phyloP scores from a whole-genome alignment of 345 rosid species.

The Reutealis trisperma region DNA sequence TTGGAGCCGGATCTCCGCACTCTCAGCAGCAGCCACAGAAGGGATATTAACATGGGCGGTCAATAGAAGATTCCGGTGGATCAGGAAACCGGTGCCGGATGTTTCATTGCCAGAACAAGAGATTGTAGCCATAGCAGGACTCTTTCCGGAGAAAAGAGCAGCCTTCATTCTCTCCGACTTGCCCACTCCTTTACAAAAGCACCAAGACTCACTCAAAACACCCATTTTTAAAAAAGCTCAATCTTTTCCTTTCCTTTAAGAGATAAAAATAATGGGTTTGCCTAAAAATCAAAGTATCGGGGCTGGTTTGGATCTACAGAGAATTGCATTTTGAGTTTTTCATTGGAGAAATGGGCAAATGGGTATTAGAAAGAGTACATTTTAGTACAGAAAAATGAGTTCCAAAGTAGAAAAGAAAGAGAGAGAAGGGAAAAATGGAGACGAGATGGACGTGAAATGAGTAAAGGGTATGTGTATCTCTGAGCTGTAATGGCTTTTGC shows the following conservation, averaged over 20 bases:
- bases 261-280: neutral
- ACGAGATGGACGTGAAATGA: constrained; percentile 57
- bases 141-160: constrained; percentile 61
- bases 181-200: constrained; percentile 91
- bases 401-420: no score
- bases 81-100: constrained; percentile 71
- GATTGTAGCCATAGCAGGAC: constrained; percentile 61
- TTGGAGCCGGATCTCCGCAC: constrained; percentile 74
- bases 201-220: constrained; percentile 70
- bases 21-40: constrained; percentile 75
- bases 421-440: constrained; percentile 21
- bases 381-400: neutral
- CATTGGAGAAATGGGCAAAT: neutral
- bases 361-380: neutral
- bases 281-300: neutral
- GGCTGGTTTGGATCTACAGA: constrained; percentile 41
- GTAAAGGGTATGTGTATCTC: constrained; percentile 34
- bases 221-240: constrained; percentile 47
- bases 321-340: constrained; percentile 12
- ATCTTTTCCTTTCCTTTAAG: neutral
- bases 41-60: constrained; percentile 84
- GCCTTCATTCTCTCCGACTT: constrained; percentile 87
- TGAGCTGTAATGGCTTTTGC: constrained; percentile 35
- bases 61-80: constrained; percentile 84
- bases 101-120: constrained; percentile 43